Percentiles rank a stretch among this genome's conserved stretches.
These are phyloP conservation scores for Peronospora belbahrii DNA, from an alignment of 352 stramenopile species.

Conservation along the genomic window DNA sequence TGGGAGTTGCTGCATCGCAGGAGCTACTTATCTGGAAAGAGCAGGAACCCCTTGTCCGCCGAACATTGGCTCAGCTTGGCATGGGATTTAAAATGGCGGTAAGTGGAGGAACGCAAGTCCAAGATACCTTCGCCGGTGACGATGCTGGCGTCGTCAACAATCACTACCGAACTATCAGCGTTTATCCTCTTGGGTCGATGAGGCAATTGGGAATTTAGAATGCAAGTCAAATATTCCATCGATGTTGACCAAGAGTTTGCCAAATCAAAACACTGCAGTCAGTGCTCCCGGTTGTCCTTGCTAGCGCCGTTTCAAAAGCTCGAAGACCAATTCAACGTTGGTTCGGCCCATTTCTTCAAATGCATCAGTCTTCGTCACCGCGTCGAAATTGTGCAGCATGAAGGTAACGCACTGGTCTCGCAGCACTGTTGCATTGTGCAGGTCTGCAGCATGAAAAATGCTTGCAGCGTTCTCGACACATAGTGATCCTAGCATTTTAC, in stretches of 20 bases:
- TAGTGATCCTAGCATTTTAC: constrained; percentile 92
- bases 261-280: constrained; percentile 2
- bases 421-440: constrained; percentile 90
- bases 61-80: constrained; percentile 28
- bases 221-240: constrained; percentile 11
- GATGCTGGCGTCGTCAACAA: constrained; percentile 1
- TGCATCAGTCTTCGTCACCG: constrained; percentile 91
- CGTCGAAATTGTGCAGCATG: constrained; percentile 97
- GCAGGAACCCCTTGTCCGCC: constrained; percentile 27
- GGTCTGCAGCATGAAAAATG: constrained; percentile 94
- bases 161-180: constrained; percentile 29
- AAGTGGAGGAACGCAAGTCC: background rate
- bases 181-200: constrained; percentile 9
- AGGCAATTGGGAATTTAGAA: constrained; percentile 2
- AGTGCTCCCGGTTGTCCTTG: background rate
- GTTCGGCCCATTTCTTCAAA: constrained; percentile 98
- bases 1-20: constrained; percentile 9
- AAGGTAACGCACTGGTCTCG: constrained; percentile 94
- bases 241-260: constrained; percentile 8
- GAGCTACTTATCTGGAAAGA: constrained; percentile 53
- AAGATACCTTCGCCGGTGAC: background rate
- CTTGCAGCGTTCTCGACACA: constrained; percentile 93
- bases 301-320: constrained; percentile 88
- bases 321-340: constrained; percentile 98
- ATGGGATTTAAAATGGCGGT: constrained; percentile 22